Percentiles rank a stretch among this genome's conserved stretches.
Evolutionary conservation across 208 protist species (phyloP).

Genomic region (Strigomonas culicis): DNA sequence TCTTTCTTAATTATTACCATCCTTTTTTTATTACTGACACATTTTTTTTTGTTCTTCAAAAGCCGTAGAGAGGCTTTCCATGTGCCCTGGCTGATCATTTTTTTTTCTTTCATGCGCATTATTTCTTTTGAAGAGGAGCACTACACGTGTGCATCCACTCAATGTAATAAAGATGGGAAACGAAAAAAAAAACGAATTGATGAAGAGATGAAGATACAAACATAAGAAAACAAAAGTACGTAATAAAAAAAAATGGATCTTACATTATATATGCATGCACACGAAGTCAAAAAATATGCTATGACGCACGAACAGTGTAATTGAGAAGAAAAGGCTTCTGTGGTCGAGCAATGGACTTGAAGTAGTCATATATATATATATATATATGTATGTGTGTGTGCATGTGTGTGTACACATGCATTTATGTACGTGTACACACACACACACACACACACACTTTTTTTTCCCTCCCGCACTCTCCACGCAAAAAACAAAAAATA

Average conservation of each 20-base stretch:
- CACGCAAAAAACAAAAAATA: too few relatives aligned
- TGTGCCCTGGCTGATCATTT: not conserved
- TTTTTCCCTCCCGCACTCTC: constrained; percentile 5
- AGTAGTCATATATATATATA: constrained; percentile 11
- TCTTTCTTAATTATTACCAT: constrained; percentile 3
- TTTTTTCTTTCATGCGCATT: not conserved
- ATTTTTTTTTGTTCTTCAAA: not conserved
- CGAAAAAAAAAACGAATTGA: not conserved
- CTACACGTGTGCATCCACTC: too few relatives aligned
- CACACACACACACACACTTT: not conserved
- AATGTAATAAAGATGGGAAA: not conserved
- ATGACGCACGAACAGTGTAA: too few relatives aligned
- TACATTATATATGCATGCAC: too few relatives aligned
- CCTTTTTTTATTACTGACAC: not conserved
- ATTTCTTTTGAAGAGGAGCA: too few relatives aligned
- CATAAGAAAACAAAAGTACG: too few relatives aligned
- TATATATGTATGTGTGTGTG: constrained; percentile 13
- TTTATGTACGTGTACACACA: constrained; percentile 1
- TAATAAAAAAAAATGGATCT: too few relatives aligned
- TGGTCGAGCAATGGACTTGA: too few relatives aligned
- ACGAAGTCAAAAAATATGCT: too few relatives aligned
- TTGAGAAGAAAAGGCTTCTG: too few relatives aligned
- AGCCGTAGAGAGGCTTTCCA: not conserved
- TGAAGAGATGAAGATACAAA: too few relatives aligned
- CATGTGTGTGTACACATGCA: constrained; percentile 10